A percentile compares a stretch with the other conserved stretches of the same genome.
These are phyloP conservation scores for Kwoniella botswanensis DNA, from an alignment of 768 basidiomycete species.

Conservation along the genomic window DNA sequence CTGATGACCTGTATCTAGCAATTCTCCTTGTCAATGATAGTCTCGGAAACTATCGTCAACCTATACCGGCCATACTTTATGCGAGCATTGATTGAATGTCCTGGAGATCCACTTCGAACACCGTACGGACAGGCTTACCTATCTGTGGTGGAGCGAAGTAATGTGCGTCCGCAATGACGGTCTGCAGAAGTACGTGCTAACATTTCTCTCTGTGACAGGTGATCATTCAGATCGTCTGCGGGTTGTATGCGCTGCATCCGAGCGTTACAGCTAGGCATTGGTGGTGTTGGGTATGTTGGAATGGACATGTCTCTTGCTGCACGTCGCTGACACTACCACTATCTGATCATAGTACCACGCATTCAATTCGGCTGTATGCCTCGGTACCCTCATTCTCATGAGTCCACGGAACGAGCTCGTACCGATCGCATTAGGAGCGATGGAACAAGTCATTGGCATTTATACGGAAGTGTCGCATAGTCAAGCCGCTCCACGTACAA, in stretches of 20 bases:
- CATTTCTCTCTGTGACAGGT: slow-evolving; percentile 12
- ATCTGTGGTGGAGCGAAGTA: slow-evolving; percentile 34
- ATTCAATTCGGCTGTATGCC: slow-evolving; percentile 42
- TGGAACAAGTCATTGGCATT: slow-evolving; percentile 31
- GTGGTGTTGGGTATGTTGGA: slow-evolving; percentile 35
- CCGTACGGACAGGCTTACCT: slow-evolving; percentile 30
- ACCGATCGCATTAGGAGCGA: slow-evolving; percentile 22
- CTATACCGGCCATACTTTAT: slow-evolving; percentile 38
- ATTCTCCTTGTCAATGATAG: slow-evolving; percentile 28
- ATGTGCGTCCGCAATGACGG: slow-evolving; percentile 17
- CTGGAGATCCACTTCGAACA: slow-evolving; percentile 25
- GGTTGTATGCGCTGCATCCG: slow-evolving; percentile 25
- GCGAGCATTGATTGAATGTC: slow-evolving; percentile 26
- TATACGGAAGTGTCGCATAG: slow-evolving; percentile 17
- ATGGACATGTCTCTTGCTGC: not conserved
- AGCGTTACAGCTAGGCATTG: slow-evolving; percentile 31
- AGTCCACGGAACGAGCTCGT: slow-evolving; percentile 32
- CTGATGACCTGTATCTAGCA: slow-evolving; percentile 15
- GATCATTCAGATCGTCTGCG: slow-evolving; percentile 28
- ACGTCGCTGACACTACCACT: not conserved
- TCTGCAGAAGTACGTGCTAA: not conserved
- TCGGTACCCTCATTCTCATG: slow-evolving; percentile 35
- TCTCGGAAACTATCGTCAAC: slow-evolving; percentile 34
- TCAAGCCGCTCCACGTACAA: slow-evolving; percentile 13
- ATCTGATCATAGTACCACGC: slow-evolving; percentile 32